These are phyloP conservation scores for Tylopilus sp. DNA, from an alignment of 768 basidiomycete species.

Conservation along the genomic window DNA sequence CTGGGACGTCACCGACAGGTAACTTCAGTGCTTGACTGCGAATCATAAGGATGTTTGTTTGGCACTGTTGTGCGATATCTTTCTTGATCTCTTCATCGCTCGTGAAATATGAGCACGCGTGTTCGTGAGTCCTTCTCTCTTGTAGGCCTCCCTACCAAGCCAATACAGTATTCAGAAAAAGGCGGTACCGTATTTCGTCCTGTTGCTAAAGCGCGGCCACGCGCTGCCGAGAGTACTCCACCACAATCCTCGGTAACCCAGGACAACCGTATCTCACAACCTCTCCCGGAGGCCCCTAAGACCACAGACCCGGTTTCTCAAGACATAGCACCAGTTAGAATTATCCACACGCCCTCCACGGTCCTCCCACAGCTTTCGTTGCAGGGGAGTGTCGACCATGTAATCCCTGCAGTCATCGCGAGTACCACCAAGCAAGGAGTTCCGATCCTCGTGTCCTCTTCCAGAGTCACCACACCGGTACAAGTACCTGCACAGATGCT, in stretches of 20 bases:
- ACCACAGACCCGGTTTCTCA: background rate
- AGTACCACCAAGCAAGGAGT: conserved; percentile 6
- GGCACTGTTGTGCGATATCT: conserved; percentile 17
- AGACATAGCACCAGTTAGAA: background rate
- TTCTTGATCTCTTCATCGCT: conserved; percentile 1
- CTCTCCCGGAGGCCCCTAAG: conserved; percentile 3
- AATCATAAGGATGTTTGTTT: conserved; percentile 29
- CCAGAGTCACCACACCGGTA: conserved; percentile 7
- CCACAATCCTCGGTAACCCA: conserved; percentile 14
- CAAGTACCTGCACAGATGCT: conserved; percentile 1
- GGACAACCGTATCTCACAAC: conserved; percentile 13
- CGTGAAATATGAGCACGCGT: conserved; percentile 39
- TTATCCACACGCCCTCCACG: conserved; percentile 2
- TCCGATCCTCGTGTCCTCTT: conserved; percentile 20
- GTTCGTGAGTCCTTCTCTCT: conserved; percentile 52
- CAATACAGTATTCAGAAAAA: conserved; percentile 49
- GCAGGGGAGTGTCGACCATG: conserved; percentile 2
- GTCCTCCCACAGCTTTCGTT: conserved; percentile 8
- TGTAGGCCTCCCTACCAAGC: background rate
- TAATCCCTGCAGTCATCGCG: background rate
- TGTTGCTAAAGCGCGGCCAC: conserved; percentile 53
- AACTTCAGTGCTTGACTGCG: conserved; percentile 35
- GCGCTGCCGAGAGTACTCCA: conserved; percentile 29
- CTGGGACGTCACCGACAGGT: conserved; percentile 54
- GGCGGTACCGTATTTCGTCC: conserved; percentile 68